These are phyloP conservation scores for Colletotrichum lupini DNA, from an alignment of 2,329 filamentous ascomycete genomes.

Conservation along the genomic window DNA sequence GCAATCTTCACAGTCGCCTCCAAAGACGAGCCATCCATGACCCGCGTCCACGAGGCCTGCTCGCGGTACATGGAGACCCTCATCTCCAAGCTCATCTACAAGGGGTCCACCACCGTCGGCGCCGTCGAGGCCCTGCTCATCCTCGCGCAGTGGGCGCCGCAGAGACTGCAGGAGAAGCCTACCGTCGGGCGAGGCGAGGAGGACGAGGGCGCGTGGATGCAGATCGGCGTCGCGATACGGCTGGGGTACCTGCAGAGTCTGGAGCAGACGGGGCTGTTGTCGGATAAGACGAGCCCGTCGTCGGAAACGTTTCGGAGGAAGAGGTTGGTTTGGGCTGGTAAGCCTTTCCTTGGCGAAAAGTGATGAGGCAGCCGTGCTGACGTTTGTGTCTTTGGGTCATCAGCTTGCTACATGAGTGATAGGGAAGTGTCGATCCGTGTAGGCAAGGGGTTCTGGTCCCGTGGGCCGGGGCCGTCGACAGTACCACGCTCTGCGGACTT, in stretches of 20 bases:
- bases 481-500: constrained; percentile 74
- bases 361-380: background rate
- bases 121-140: constrained; percentile 77
- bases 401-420: constrained; percentile 73
- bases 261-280: constrained; percentile 73
- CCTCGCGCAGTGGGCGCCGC: constrained; percentile 79
- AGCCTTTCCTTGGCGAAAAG: constrained; percentile 35
- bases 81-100: constrained; percentile 74
- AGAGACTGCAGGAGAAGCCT: constrained; percentile 70
- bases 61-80: constrained; percentile 77
- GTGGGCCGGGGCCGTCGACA: constrained; percentile 75
- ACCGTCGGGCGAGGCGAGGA: constrained; percentile 78
- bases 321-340: constrained; percentile 74
- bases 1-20: constrained; percentile 78
- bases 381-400: background rate
- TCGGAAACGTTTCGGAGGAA: constrained; percentile 71
- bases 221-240: constrained; percentile 76
- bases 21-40: constrained; percentile 74
- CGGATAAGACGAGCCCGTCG: constrained; percentile 64
- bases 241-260: constrained; percentile 77
- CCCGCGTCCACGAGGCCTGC: constrained; percentile 72
- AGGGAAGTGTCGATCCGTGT: constrained; percentile 77
- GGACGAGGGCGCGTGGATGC: constrained; percentile 82
- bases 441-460: constrained; percentile 79
- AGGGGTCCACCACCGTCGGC: constrained; percentile 74